Conservation (phyloP, 2,329 filamentous ascomycete genomes). For the Phoma sp. region DNA sequence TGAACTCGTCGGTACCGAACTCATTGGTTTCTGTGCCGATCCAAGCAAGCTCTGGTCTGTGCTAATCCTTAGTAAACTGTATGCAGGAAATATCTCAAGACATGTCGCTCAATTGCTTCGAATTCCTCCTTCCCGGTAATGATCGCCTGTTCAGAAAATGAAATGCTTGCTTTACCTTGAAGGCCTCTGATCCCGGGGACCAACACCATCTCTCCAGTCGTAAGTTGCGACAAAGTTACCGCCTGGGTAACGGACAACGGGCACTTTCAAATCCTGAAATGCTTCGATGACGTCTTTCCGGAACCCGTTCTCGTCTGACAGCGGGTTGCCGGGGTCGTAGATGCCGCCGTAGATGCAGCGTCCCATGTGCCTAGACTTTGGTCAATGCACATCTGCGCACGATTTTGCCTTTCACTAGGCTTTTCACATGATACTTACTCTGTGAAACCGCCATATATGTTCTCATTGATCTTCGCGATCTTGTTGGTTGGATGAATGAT, state of each 20-base stretch:
- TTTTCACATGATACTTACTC: constrained; percentile 63
- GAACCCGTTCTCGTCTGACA: constrained; percentile 79
- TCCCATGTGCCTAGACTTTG: constrained; percentile 75
- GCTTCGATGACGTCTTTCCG: constrained; percentile 74
- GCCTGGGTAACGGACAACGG: constrained; percentile 81
- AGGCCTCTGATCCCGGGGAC: constrained; percentile 74
- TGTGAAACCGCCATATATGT: constrained; percentile 84
- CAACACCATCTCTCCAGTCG: constrained; percentile 84
- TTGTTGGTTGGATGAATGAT: constrained; percentile 69
- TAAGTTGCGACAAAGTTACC: constrained; percentile 88
- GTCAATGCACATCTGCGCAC: constrained; percentile 29
- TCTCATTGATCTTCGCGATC: constrained; percentile 77
- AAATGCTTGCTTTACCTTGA: constrained; percentile 49
- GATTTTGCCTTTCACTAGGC: constrained; percentile 12
- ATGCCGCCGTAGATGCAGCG: constrained; percentile 88
- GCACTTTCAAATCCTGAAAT: constrained; percentile 75
- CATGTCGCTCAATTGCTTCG: not conserved
- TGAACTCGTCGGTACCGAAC: constrained; percentile 87
- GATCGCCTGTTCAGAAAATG: not conserved
- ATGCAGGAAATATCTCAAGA: constrained; percentile 2
- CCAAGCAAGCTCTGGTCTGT: constrained; percentile 79
- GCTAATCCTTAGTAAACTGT: constrained; percentile 9
- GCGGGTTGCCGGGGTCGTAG: constrained; percentile 76
- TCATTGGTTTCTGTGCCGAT: constrained; percentile 77
- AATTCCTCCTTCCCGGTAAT: not conserved